Conservation (phyloP, 2,329 filamentous ascomycete genomes). For the Bipolaris cookei region DNA sequence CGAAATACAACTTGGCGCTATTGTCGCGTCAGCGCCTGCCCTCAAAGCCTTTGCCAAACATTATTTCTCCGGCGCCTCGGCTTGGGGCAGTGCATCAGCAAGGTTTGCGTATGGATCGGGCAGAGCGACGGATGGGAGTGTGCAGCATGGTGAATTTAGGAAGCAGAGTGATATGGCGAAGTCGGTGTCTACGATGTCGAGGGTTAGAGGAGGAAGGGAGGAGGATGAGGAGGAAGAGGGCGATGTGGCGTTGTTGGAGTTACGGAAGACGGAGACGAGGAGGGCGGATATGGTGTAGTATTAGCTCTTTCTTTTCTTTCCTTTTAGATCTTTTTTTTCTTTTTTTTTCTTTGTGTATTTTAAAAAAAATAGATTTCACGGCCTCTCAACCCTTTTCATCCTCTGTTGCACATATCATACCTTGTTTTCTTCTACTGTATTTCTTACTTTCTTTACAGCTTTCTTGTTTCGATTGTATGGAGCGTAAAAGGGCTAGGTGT, state of each 20-base stretch:
- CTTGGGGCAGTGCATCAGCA: neutral
- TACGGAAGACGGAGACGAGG: neutral
- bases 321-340: no score
- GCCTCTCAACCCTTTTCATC: no score
- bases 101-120: neutral
- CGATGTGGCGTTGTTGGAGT: neutral
- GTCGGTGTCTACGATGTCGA: neutral
- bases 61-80: conserved; percentile 1
- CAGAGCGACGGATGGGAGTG: neutral
- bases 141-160: neutral
- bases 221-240: neutral
- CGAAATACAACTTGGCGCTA: conserved; percentile 26
- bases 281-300: neutral
- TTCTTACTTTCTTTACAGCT: no score
- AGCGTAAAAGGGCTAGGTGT: no score
- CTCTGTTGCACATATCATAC: no score
- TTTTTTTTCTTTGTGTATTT: no score
- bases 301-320: neutral
- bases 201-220: neutral
- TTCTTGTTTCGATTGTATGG: no score
- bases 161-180: neutral
- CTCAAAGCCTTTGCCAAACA: conserved; percentile 27
- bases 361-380: no score
- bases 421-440: no score
- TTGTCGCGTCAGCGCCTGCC: conserved; percentile 25